Evolutionary conservation across 2,329 filamentous ascomycete genomes (phyloP), one percentile per base, ranked within the genome.

Genomic region (Seiridium unicorne): DNA sequence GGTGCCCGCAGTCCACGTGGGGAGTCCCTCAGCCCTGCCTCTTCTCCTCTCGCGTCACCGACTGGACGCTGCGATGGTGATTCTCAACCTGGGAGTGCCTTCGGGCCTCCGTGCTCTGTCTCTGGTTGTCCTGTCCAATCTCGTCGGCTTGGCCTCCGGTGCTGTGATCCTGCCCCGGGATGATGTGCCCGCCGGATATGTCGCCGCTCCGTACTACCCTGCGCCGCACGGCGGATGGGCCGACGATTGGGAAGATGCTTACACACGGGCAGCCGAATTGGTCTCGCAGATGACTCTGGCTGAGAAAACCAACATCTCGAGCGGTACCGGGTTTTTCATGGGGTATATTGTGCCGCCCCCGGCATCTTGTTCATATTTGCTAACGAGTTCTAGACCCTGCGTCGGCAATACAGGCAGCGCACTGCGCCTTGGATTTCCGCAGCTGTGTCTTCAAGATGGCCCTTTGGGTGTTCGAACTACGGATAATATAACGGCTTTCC

Each of bases 261-360:
- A 93, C 69, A 76, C 76, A 57, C 92, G 90, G 68, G 91, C 91
- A 1, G 81, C 86, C 60, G 73, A 78, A 3, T 73, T 93, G 11
- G 90, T 94, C 13, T 84, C 85, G 57, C 83, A 86, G 53, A 91
- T 94, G 90, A 93, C 90, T 0, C 74, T 94, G 59, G 90, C 89
- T 2, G 91, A 93, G 72, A 94, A 93, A 76, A 88, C 89, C 3
- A 93, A 93, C 69, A 81, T 93, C 56, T 92, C 89, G 0, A 84
- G 84, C 1, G 90, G 90, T 3, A 88, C 84, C 1, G 90, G 90
- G 1, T 81, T 88, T 47, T 89, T 81, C 64, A 93, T 92, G 90
- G 89, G 84, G 78, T n/a, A 42, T 35, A 59, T 51, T 4, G 44
- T 38, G 44, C 55, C 35, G n/a, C 7, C 4, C 3, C 6, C 1